A percentile compares a stretch with the other conserved stretches of the same genome.
Conservation (phyloP, 768 basidiomycete species). For the Lactarius psammicola region DNA sequence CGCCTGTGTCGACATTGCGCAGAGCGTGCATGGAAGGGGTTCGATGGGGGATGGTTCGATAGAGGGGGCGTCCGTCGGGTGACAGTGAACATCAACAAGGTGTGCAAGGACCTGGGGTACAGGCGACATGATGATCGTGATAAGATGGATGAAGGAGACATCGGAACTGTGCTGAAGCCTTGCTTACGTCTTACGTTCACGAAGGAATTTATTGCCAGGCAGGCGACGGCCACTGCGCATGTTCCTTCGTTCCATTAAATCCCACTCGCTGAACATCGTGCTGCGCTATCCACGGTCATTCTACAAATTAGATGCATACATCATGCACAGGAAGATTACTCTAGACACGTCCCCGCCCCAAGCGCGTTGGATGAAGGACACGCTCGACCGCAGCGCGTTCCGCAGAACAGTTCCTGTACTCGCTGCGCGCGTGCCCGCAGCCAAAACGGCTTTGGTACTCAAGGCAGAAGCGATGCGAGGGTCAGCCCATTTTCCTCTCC, state of each 20-base stretch:
- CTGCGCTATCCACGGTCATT: background rate
- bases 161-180: background rate
- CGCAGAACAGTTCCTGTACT: conserved; percentile 63
- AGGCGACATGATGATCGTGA: conserved; percentile 29
- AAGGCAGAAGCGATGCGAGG: conserved; percentile 57
- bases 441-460: conserved; percentile 53
- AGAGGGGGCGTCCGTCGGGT: conserved; percentile 74
- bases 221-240: conserved; percentile 3
- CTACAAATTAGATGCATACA: background rate
- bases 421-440: conserved; percentile 60
- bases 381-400: conserved; percentile 66
- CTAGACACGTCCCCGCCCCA: conserved; percentile 45
- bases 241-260: background rate
- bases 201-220: background rate
- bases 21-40: conserved; percentile 61
- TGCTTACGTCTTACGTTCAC: background rate
- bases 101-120: conserved; percentile 53
- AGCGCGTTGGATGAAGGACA: conserved; percentile 49
- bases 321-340: conserved; percentile 9
- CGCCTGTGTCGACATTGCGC: conserved; percentile 73
- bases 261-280: background rate
- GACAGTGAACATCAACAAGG: conserved; percentile 87
- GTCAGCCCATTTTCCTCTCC: conserved; percentile 38
- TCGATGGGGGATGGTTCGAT: conserved; percentile 49
- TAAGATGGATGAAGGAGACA: background rate